A percentile compares a stretch with the other conserved stretches of the same genome.
These are phyloP conservation scores for Populus nigra DNA, from an alignment of 345 rosid species.

Conservation along the genomic window DNA sequence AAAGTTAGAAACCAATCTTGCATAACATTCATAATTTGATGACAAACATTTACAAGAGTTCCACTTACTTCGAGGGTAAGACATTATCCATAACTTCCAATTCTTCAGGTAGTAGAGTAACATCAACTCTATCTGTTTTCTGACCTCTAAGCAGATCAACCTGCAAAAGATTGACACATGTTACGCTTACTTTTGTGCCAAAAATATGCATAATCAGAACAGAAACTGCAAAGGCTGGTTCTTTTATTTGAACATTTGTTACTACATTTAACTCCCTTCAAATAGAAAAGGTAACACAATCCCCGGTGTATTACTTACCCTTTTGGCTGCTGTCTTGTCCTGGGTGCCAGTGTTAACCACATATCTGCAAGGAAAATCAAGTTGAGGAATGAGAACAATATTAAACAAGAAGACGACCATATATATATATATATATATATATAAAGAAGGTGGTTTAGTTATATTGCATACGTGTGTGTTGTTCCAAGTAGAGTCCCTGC, in stretches of 20 bases:
- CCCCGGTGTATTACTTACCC: slow-evolving; percentile 55
- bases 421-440: no score
- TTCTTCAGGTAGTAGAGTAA: slow-evolving; percentile 89
- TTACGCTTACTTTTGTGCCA: neutral
- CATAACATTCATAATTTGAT: neutral
- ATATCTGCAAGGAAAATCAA: slow-evolving; percentile 39
- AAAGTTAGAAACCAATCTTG: neutral
- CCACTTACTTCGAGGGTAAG: slow-evolving; percentile 85
- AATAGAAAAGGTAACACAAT: neutral
- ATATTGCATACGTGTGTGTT: slow-evolving; percentile 60
- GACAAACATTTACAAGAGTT: neutral
- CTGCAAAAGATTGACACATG: slow-evolving; percentile 31
- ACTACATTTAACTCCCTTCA: neutral
- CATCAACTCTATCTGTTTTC: slow-evolving; percentile 85
- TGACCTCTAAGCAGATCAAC: slow-evolving; percentile 96
- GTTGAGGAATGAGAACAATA: neutral
- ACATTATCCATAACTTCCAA: slow-evolving; percentile 86
- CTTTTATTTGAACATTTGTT: neutral
- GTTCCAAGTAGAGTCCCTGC: slow-evolving; percentile 93
- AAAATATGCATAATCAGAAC: neutral
- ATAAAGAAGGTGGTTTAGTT: neutral
- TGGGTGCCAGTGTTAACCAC: slow-evolving; percentile 72
- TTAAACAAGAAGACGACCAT: neutral
- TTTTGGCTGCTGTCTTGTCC: slow-evolving; percentile 77
- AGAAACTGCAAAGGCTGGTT: neutral